Conservation (phyloP, 2,329 filamentous ascomycete genomes). For the Verticillium longisporum region DNA sequence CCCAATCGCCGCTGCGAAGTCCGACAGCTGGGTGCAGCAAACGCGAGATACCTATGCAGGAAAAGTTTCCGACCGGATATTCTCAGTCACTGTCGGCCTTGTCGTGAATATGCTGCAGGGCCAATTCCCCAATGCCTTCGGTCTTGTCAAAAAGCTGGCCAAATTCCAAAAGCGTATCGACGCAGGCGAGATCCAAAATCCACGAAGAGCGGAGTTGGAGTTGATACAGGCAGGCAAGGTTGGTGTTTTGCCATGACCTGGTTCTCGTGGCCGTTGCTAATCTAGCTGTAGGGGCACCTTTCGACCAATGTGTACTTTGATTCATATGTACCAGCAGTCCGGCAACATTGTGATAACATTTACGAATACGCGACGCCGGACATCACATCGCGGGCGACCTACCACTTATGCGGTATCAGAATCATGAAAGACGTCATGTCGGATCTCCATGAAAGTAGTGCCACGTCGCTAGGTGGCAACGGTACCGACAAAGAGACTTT, state of each 20-base stretch:
- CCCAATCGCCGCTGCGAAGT: slow-evolving; percentile 28
- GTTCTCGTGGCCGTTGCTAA: slow-evolving; percentile 9
- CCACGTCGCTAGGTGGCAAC: not conserved
- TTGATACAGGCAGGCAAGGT: slow-evolving; percentile 45
- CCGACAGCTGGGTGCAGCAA: slow-evolving; percentile 35
- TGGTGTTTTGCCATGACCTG: slow-evolving; percentile 9
- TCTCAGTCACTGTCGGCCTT: slow-evolving; percentile 25
- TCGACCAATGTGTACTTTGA: slow-evolving; percentile 29
- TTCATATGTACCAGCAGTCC: slow-evolving; percentile 31
- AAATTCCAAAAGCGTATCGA: slow-evolving; percentile 27
- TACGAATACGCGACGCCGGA: slow-evolving; percentile 27
- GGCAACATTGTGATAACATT: slow-evolving; percentile 33
- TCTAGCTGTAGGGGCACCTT: slow-evolving; percentile 27
- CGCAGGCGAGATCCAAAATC: slow-evolving; percentile 28
- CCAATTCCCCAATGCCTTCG: slow-evolving; percentile 22
- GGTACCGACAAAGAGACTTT: not conserved
- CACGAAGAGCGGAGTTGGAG: slow-evolving; percentile 43
- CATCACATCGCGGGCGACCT: slow-evolving; percentile 27
- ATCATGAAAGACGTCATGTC: slow-evolving; percentile 33
- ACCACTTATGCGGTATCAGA: slow-evolving; percentile 32
- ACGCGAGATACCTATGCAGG: slow-evolving; percentile 21
- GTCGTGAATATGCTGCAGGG: slow-evolving; percentile 29
- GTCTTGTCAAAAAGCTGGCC: slow-evolving; percentile 24
- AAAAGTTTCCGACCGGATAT: slow-evolving; percentile 19
- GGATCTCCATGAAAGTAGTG: slow-evolving; percentile 9